Percentiles rank a stretch among this genome's conserved stretches.
phyloP scores from a whole-genome alignment of 1,139 yeast genomes.

The Nakaseomyces nivariensis region DNA sequence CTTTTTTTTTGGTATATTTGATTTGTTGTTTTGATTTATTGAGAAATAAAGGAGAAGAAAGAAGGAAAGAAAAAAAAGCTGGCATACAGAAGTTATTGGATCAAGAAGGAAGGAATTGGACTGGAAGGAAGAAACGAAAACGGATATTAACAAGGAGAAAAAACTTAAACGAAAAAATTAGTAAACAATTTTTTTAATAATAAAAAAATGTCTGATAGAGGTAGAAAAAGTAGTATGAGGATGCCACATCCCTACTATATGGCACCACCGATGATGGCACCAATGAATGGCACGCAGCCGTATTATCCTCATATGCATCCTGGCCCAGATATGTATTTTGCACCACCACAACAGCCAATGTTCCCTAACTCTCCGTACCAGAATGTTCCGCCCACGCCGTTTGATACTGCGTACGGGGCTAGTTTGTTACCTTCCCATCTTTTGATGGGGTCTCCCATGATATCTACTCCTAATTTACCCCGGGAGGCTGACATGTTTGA shows the following conservation, averaged over 20 bases:
- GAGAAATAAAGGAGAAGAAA: no score
- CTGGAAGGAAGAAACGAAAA: not conserved
- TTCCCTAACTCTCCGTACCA: conserved; percentile 17
- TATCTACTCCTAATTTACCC: conserved; percentile 35
- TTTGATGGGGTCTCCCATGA: conserved; percentile 57
- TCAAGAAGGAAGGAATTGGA: no score
- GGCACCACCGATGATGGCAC: not conserved
- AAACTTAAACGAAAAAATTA: not conserved
- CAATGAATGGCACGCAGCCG: not conserved
- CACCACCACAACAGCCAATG: conserved; percentile 8
- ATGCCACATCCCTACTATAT: not conserved
- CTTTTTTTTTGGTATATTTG: no score
- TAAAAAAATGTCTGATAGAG: not conserved
- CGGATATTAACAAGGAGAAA: not conserved
- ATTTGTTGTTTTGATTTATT: no score
- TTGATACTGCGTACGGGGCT: conserved; percentile 47
- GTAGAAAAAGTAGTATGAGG: not conserved
- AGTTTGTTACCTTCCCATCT: conserved; percentile 63
- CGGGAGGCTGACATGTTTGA: conserved; percentile 1
- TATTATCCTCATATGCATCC: not conserved
- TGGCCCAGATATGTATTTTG: conserved; percentile 1
- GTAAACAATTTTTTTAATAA: not conserved
- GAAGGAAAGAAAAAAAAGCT: no score
- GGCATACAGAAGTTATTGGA: no score
- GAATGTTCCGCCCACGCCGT: conserved; percentile 39